Conservation (phyloP, 257 asterid genomes). For the Parsonsia alboflavescens region DNA sequence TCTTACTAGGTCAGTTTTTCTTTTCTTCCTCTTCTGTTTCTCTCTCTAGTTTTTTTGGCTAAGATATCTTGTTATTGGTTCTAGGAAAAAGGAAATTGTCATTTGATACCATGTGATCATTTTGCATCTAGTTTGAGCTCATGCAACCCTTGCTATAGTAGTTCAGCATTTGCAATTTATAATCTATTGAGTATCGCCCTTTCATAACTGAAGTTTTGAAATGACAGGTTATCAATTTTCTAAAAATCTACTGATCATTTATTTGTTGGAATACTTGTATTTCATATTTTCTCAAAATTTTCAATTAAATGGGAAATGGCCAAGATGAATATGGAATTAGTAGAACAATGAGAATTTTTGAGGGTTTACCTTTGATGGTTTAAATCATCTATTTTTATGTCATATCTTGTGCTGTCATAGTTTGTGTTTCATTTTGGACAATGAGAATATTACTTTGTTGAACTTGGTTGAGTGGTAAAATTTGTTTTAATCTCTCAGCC, state of each 20-base stretch:
- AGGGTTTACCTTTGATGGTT: no score
- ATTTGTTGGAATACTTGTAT: neutral
- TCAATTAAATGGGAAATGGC: neutral
- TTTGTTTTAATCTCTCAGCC: neutral
- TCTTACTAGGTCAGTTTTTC: constrained; percentile 57
- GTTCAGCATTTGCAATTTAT: neutral
- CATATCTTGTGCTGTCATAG: neutral
- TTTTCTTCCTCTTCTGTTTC: constrained; percentile 9
- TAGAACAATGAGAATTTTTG: neutral
- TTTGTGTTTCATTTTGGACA: neutral
- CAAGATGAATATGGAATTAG: neutral
- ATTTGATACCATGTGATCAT: neutral
- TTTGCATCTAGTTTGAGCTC: neutral
- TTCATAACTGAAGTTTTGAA: neutral
- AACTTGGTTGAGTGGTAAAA: neutral
- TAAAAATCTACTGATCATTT: neutral
- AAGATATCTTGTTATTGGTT: neutral
- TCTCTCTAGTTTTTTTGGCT: neutral
- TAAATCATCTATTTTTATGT: neutral
- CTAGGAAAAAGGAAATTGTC: neutral
- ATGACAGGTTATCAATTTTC: neutral
- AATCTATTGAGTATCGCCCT: neutral
- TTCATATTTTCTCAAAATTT: neutral
- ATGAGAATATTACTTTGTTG: neutral
- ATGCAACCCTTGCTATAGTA: neutral